phyloP scores from a whole-genome alignment of 345 rosid species.

The Alliaria petiolata region DNA sequence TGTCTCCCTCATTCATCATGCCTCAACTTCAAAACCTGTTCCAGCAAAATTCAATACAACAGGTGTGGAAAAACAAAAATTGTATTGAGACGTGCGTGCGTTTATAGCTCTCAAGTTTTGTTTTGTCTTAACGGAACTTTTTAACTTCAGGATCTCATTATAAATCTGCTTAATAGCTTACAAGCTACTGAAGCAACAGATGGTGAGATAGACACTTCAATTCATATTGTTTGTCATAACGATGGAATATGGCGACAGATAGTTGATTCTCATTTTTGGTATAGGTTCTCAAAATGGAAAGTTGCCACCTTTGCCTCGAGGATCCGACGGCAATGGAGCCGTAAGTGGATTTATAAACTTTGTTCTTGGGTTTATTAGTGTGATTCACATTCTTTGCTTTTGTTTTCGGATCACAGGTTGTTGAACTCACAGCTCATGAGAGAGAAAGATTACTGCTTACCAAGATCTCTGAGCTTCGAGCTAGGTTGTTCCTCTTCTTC shows the following conservation, averaged over 20 bases:
- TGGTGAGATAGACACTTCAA: conserved; percentile 46
- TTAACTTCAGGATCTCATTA: conserved; percentile 64
- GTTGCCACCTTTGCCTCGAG: conserved; percentile 67
- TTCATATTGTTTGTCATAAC: background rate
- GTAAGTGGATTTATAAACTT: conserved; percentile 41
- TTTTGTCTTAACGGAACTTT: conserved; percentile 3
- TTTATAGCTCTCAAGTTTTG: background rate
- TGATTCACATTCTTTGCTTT: conserved; percentile 5
- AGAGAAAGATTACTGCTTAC: conserved; percentile 59
- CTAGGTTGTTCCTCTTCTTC: conserved; percentile 49
- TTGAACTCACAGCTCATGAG: conserved; percentile 56
- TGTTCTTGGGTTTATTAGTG: background rate
- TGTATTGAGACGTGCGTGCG: background rate
- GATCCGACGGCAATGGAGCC: conserved; percentile 63
- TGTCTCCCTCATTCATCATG: conserved; percentile 45
- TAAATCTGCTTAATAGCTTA: conserved; percentile 58
- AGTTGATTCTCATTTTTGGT: conserved; percentile 3
- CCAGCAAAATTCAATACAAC: conserved; percentile 77
- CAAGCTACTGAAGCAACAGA: conserved; percentile 61
- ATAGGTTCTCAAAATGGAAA: conserved; percentile 81
- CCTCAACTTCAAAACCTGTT: conserved; percentile 86
- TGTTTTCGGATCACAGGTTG: conserved; percentile 41
- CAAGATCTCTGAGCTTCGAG: conserved; percentile 75
- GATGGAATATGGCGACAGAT: background rate
- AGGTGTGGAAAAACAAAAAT: conserved; percentile 41